Evolutionary conservation across 805 yeast genomes (phyloP).

Genomic region (Ogataea corticis): DNA sequence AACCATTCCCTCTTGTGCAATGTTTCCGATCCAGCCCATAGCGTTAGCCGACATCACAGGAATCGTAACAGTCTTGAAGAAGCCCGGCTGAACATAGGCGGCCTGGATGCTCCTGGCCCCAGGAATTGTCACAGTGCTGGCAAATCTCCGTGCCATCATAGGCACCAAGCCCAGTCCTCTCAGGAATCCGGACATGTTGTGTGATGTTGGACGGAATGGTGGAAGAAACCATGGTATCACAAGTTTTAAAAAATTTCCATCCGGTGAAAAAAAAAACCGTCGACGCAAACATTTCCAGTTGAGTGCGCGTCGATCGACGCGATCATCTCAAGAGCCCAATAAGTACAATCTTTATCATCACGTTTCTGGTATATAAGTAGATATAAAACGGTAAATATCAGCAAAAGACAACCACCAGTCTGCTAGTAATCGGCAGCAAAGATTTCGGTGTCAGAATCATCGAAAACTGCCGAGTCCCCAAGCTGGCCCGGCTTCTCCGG

Average conservation of each 20-base stretch:
- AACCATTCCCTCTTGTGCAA: slow-evolving; percentile 29
- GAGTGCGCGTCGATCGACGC: neutral
- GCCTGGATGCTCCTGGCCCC: neutral
- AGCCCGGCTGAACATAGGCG: neutral
- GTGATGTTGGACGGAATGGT: neutral
- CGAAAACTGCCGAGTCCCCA: neutral
- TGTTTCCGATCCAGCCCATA: slow-evolving; percentile 6
- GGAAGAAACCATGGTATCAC: too few relatives aligned
- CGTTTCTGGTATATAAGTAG: neutral
- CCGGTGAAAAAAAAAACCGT: neutral
- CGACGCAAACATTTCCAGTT: neutral
- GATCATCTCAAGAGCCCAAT: neutral
- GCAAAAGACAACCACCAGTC: neutral
- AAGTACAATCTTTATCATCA: too few relatives aligned
- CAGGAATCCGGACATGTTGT: slow-evolving; percentile 2
- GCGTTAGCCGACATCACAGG: neutral
- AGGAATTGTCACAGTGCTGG: slow-evolving; percentile 2
- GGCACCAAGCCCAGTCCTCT: slow-evolving; percentile 8
- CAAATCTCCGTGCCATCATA: slow-evolving; percentile 8
- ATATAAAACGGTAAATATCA: neutral
- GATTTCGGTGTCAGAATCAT: slow-evolving; percentile 15
- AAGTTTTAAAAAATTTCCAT: neutral
- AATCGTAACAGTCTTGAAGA: neutral
- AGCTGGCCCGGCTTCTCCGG: neutral
- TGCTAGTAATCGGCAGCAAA: slow-evolving; percentile 18